A percentile compares a stretch with the other conserved stretches of the same genome.
Evolutionary conservation across 2,329 filamentous ascomycete species (phyloP).

Genomic region (Pseudogymnoascus sp.): DNA sequence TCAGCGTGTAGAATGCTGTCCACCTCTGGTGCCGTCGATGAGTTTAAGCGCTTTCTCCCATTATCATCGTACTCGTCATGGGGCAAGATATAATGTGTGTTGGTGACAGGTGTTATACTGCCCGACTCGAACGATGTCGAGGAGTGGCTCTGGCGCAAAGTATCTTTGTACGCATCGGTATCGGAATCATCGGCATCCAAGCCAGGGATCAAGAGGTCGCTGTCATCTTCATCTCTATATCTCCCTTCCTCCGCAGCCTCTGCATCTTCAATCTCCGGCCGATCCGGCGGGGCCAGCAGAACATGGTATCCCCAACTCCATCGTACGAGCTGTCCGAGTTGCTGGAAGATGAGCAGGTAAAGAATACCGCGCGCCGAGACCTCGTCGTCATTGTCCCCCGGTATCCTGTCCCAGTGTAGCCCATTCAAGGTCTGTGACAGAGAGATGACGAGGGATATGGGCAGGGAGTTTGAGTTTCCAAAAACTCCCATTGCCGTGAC

Average conservation of each 20-base stretch:
- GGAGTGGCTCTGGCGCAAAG: constrained; percentile 12
- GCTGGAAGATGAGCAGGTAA: constrained; percentile 94
- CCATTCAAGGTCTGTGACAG: constrained; percentile 86
- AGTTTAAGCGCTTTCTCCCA: constrained; percentile 13
- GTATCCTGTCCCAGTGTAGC: constrained; percentile 85
- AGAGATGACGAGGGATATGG: constrained; percentile 91
- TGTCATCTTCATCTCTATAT: constrained; percentile 44
- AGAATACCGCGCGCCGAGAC: constrained; percentile 89
- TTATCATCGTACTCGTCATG: constrained; percentile 35
- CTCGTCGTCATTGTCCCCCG: constrained; percentile 89
- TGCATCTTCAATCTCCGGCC: constrained; percentile 45
- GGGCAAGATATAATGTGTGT: constrained; percentile 24
- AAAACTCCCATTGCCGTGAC: constrained; percentile 96
- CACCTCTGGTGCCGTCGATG: constrained; percentile 22
- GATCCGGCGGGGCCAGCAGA: constrained; percentile 74
- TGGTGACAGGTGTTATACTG: constrained; percentile 26
- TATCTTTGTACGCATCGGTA: constrained; percentile 27
- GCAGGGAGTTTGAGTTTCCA: constrained; percentile 95
- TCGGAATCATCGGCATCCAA: constrained; percentile 34
- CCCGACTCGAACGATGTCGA: constrained; percentile 25
- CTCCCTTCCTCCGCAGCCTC: constrained; percentile 39
- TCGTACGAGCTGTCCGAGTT: constrained; percentile 85
- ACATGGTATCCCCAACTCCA: constrained; percentile 99
- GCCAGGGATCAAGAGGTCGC: constrained; percentile 37
- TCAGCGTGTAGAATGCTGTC: constrained; percentile 16